A percentile compares a stretch with the other conserved stretches of the same genome.
These are phyloP conservation scores for Mycena leptocephala DNA, from an alignment of 768 basidiomycete genomes.

Conservation along the genomic window DNA sequence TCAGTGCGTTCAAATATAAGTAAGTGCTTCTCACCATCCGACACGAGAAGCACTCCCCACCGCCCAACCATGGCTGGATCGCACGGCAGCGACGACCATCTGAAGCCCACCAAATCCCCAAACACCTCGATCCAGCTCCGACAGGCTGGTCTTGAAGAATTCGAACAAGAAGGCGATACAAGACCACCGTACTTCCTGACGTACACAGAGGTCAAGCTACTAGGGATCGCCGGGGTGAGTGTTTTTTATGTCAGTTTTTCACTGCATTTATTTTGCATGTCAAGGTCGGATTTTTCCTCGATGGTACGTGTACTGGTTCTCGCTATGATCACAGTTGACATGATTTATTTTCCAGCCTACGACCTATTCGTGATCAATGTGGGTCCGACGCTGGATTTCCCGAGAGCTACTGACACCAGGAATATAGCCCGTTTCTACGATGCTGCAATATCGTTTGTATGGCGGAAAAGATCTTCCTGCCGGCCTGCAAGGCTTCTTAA, in stretches of 20 bases:
- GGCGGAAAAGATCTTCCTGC: slow-evolving; percentile 65
- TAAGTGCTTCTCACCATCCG: too few relatives aligned
- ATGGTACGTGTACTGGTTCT: slow-evolving; percentile 62
- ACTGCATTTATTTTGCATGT: background rate
- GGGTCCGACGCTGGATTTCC: background rate
- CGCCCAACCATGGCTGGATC: too few relatives aligned
- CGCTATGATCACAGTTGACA: background rate
- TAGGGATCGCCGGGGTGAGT: slow-evolving; percentile 75
- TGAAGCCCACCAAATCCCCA: too few relatives aligned
- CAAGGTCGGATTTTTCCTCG: slow-evolving; percentile 81
- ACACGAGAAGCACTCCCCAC: too few relatives aligned
- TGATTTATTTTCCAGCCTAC: slow-evolving; percentile 61
- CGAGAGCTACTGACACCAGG: background rate
- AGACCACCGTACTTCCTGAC: slow-evolving; percentile 49
- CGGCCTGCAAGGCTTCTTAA: slow-evolving; percentile 72
- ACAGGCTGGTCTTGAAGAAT: slow-evolving; percentile 1
- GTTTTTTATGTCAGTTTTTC: background rate
- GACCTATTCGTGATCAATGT: slow-evolving; percentile 83
- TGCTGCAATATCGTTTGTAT: slow-evolving; percentile 79
- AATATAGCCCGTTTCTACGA: slow-evolving; percentile 74
- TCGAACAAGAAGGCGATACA: slow-evolving; percentile 26
- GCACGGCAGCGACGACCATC: too few relatives aligned
- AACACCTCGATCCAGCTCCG: background rate
- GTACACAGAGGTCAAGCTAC: slow-evolving; percentile 69
- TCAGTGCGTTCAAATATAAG: too few relatives aligned